Conservation (phyloP, 495 filamentous ascomycete genomes). For the Neurospora hispaniola region DNA sequence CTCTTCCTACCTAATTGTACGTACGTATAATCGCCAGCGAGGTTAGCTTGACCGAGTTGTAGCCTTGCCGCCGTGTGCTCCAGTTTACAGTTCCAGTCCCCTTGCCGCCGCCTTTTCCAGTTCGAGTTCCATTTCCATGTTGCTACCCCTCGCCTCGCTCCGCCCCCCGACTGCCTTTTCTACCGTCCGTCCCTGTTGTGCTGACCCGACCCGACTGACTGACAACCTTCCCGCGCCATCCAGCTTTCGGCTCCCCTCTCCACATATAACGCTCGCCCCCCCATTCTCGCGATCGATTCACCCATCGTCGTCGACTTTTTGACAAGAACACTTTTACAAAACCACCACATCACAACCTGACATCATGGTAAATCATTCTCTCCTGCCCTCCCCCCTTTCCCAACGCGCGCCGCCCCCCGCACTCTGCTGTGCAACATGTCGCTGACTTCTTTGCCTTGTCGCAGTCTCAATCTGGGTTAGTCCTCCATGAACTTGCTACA, state of each 20-base stretch:
- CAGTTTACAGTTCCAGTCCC: not conserved
- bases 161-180: not conserved
- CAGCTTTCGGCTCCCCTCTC: not conserved
- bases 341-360: not conserved
- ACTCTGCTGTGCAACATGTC: not conserved
- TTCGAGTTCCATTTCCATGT: not conserved
- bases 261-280: not conserved
- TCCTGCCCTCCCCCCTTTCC: not conserved
- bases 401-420: not conserved
- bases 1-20: not conserved
- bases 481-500: slow-evolving; percentile 10
- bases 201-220: not conserved
- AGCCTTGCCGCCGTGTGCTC: not conserved
- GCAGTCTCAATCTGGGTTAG: slow-evolving; percentile 63
- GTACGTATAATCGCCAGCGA: not conserved
- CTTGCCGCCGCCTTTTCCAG: not conserved
- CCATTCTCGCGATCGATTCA: not conserved
- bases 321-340: not conserved
- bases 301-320: not conserved
- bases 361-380: slow-evolving; percentile 11
- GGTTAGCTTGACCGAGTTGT: not conserved
- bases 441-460: slow-evolving; percentile 1
- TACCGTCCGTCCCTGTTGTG: not conserved
- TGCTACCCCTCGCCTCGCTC: slow-evolving; percentile 1
- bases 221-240: not conserved